Evolutionary conservation across 495 filamentous ascomycete genomes (phyloP).

Genomic region (Elasticomyces elasticus): DNA sequence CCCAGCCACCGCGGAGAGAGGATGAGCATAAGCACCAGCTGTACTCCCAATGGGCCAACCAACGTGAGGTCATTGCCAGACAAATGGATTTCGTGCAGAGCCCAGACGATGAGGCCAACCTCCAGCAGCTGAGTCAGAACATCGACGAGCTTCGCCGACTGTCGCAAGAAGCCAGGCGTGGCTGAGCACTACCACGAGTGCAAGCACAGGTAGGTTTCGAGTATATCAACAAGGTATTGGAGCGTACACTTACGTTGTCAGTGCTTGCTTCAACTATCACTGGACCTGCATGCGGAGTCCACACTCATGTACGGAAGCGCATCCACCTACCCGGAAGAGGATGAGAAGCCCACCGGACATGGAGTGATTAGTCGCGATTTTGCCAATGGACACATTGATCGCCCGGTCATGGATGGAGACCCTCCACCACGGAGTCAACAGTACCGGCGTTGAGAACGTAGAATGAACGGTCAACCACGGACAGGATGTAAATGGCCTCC

Average conservation of each 20-base stretch:
- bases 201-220: conserved; percentile 10
- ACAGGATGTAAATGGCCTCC: background rate
- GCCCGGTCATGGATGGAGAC: no score
- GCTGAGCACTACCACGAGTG: conserved; percentile 6
- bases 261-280: background rate
- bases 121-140: conserved; percentile 11
- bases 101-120: conserved; percentile 12
- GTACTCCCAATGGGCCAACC: conserved; percentile 13
- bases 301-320: no score
- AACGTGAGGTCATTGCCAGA: conserved; percentile 5
- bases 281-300: no score
- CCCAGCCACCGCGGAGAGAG: background rate
- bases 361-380: no score
- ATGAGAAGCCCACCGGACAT: no score
- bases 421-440: no score
- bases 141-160: conserved; percentile 7
- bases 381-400: no score
- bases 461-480: background rate
- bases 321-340: no score
- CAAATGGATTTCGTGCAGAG: conserved; percentile 13
- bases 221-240: no score
- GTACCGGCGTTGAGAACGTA: no score
- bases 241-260: background rate
- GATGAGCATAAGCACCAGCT: background rate
- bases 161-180: conserved; percentile 6